Evolutionary conservation across 2,329 filamentous ascomycete species (phyloP).

Genomic region (Phaeosphaeria sp.): DNA sequence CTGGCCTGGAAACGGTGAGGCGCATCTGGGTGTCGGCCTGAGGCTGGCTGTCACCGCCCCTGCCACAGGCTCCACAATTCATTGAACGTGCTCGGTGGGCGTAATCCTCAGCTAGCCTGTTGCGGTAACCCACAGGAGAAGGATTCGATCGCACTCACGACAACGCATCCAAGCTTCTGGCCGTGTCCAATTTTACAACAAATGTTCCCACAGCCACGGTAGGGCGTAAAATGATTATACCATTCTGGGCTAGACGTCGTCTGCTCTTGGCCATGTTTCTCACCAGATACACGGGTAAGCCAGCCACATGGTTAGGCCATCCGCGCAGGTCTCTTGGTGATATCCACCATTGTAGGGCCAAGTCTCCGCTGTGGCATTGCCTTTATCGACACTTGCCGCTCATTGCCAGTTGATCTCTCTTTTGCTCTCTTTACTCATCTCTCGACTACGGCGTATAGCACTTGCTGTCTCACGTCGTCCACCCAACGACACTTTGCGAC

Average conservation of each 20-base stretch:
- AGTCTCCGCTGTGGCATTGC: conserved; percentile 9
- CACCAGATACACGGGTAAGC: not conserved
- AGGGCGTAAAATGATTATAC: conserved; percentile 10
- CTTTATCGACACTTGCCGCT: conserved; percentile 10
- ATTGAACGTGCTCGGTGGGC: conserved; percentile 8
- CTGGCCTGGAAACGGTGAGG: conserved; percentile 2
- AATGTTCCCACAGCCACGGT: conserved; percentile 16
- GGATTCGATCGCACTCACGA: conserved; percentile 13
- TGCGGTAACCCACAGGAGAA: conserved; percentile 12
- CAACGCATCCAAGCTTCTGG: conserved; percentile 24
- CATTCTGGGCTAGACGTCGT: conserved; percentile 5
- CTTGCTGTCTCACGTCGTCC: too few relatives aligned
- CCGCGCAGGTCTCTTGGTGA: not conserved
- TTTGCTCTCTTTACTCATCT: not conserved
- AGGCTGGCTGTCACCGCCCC: conserved; percentile 17
- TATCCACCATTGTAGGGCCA: conserved; percentile 3
- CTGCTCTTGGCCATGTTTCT: conserved; percentile 1
- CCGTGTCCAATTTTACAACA: conserved; percentile 20
- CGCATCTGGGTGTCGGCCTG: conserved; percentile 11
- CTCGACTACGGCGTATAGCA: too few relatives aligned
- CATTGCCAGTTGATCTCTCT: conserved; percentile 8
- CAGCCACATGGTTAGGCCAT: not conserved
- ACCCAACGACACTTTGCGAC: not conserved
- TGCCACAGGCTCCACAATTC: conserved; percentile 6
- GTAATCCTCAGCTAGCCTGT: conserved; percentile 22